Conservation (phyloP, 139 green algal genomes). For the Nannochloris sp. region DNA sequence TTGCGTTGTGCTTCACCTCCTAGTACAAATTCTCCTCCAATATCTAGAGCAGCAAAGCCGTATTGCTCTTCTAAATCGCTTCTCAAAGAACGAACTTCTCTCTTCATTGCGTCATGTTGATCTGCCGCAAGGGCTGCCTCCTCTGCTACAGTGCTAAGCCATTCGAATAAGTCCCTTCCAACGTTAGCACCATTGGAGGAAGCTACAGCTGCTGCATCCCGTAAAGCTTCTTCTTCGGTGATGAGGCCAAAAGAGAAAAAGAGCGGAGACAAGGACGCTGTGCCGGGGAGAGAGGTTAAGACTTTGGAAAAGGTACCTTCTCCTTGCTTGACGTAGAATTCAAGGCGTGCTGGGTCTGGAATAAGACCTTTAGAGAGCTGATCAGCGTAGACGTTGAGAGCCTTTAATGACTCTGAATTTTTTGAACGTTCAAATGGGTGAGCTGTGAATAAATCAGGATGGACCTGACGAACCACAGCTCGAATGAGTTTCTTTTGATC, state of each 20-base stretch:
- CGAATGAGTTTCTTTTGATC: too few species aligned
- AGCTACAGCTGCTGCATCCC: not conserved
- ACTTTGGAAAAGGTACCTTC: conserved; percentile 4
- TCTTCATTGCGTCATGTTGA: conserved; percentile 62
- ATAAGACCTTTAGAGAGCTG: conserved; percentile 37
- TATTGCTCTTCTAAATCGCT: conserved; percentile 55
- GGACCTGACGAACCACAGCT: conserved; percentile 57
- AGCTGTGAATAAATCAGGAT: conserved; percentile 75
- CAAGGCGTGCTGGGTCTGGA: conserved; percentile 11
- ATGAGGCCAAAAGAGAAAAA: conserved; percentile 82
- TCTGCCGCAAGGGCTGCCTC: conserved; percentile 64
- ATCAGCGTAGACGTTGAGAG: conserved; percentile 76
- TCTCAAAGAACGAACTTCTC: conserved; percentile 43
- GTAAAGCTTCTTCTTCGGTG: conserved; percentile 6
- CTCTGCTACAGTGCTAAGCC: conserved; percentile 58
- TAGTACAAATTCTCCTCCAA: conserved; percentile 56
- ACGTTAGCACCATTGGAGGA: not conserved
- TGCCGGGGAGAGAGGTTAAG: conserved; percentile 46
- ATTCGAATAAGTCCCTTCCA: conserved; percentile 61
- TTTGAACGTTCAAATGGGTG: conserved; percentile 55
- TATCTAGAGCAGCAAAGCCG: conserved; percentile 54
- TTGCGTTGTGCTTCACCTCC: conserved; percentile 52
- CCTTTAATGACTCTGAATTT: conserved; percentile 78
- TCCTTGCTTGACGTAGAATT: conserved; percentile 22
- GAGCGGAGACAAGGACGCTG: conserved; percentile 66